Percentiles rank a stretch among this genome's conserved stretches.
Evolutionary conservation across 331 rosid genomes (phyloP).

Genomic region (Acacia concinna): DNA sequence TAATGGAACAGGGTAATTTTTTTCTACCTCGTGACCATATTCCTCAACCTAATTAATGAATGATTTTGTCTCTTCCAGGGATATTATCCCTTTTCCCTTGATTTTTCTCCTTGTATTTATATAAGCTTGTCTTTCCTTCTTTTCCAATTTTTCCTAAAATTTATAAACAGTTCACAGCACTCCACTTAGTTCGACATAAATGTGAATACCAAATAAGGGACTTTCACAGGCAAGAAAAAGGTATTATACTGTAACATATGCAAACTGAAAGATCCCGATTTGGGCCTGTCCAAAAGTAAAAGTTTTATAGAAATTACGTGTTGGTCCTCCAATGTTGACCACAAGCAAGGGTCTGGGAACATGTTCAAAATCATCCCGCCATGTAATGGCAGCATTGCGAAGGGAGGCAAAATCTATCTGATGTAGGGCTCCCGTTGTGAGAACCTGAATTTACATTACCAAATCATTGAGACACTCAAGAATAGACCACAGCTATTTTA

Average conservation of each 20-base stretch:
- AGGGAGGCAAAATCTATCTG: constrained; percentile 83
- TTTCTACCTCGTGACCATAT: not conserved
- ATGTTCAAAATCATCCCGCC: constrained; percentile 84
- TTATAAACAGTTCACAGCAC: not conserved
- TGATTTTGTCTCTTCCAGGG: not conserved
- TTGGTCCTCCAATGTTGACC: constrained; percentile 84
- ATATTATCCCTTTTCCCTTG: not conserved
- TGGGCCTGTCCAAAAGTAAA: constrained; percentile 10
- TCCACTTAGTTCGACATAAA: constrained; percentile 19
- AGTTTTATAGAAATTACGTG: constrained; percentile 49
- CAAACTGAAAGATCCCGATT: constrained; percentile 12
- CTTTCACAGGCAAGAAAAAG: not conserved
- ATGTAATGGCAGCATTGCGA: constrained; percentile 75
- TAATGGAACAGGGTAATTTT: not conserved
- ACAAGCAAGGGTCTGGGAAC: constrained; percentile 85
- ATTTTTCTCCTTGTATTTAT: not conserved
- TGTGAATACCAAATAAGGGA: not conserved
- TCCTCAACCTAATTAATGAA: not conserved
- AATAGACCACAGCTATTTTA: not conserved
- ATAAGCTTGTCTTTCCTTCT: constrained; percentile 46
- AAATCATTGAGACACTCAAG: constrained; percentile 12
- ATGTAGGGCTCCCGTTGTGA: constrained; percentile 84
- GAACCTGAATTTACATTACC: constrained; percentile 60
- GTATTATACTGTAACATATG: not conserved
- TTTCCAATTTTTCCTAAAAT: not conserved